Evolutionary conservation across 805 yeast species (phyloP), one percentile per base, ranked within the genome.

Genomic region (Lipomyces anomalus): DNA sequence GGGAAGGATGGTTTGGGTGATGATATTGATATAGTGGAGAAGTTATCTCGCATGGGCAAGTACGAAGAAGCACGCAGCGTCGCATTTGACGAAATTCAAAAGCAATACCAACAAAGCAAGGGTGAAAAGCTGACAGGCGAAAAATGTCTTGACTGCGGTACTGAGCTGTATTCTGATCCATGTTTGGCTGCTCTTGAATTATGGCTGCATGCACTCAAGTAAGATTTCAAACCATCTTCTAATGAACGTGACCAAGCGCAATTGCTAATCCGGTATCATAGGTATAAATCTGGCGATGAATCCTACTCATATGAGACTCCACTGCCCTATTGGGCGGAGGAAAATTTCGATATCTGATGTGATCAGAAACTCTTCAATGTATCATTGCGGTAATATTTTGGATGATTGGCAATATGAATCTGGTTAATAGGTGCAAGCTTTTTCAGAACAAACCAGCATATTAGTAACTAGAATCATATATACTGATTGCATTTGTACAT

Each of bases 131-230:
- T 84, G 17, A 67, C 72, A 24, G 83, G 74, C 24, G 73, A 72
- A 38, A 59, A 59, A 43, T 89, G 98, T 61, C 70, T 69, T 0
- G 74, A 69, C 1, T 88, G 97, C 63, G 79, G 74, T 1, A 67
- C 80, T 7, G 84, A 79, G 24, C 64, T 88, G 5, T 89, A 85
- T 59, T 72, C 88, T 0, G 95, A 88, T 54, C 97, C 98, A 0
- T 88, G 94, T 3, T 81, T 84, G 2, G 83, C 83, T 56, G 97
- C 90, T 57, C 67, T 92, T 49, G 86, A 82, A 44, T 64, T 92
- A 35, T 92, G 95, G 94, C 67, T 92, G 22, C 99, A 92, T 67
- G 97, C 98, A 0, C 81, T 76, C 61, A 75, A 78, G 47, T 92
- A 90, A 60, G 80, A 78, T 28, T 28, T 28, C 32, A 28, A 28